Percentiles rank a stretch among this genome's conserved stretches.
Evolutionary conservation across 2,329 filamentous ascomycete species (phyloP).

Genomic region (Cadophora sp.): DNA sequence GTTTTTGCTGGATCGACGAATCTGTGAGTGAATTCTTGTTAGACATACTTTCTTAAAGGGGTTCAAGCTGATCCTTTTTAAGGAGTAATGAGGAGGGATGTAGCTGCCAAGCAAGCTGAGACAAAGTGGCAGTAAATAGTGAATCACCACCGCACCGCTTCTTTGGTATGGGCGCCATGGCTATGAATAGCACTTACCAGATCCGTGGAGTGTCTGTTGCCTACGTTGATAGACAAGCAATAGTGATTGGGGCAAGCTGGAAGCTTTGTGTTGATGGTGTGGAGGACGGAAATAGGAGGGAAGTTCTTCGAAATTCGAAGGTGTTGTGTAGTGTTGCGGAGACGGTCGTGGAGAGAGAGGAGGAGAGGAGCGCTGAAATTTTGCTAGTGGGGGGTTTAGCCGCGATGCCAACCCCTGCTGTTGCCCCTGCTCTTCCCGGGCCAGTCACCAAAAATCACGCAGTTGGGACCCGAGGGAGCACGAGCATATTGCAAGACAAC

Average conservation of each 20-base stretch:
- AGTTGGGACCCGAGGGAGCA: background rate
- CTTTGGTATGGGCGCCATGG: background rate
- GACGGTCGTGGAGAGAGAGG: background rate
- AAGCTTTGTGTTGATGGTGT: slow-evolving; percentile 2
- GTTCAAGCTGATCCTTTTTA: background rate
- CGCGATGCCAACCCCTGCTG: background rate
- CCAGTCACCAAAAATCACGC: slow-evolving; percentile 15
- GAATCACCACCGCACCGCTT: slow-evolving; percentile 15
- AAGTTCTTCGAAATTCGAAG: background rate
- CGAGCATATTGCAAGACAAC: background rate
- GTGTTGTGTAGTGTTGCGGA: slow-evolving; percentile 1
- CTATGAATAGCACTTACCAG: slow-evolving; percentile 18
- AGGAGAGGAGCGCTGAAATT: background rate
- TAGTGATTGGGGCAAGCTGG: slow-evolving; percentile 5
- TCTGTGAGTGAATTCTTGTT: slow-evolving; percentile 28
- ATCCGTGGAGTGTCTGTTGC: slow-evolving; percentile 18
- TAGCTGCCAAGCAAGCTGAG: background rate
- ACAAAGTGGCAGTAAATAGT: background rate
- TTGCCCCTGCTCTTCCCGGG: background rate
- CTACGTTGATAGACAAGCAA: slow-evolving; percentile 12
- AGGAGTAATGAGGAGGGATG: background rate
- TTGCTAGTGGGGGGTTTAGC: slow-evolving; percentile 13
- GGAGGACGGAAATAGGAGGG: slow-evolving; percentile 1
- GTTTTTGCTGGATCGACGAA: slow-evolving; percentile 21
- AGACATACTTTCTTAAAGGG: slow-evolving; percentile 9